Conservation (phyloP, 192 early-diverging fungal species). For the Entomortierella parvispora region DNA sequence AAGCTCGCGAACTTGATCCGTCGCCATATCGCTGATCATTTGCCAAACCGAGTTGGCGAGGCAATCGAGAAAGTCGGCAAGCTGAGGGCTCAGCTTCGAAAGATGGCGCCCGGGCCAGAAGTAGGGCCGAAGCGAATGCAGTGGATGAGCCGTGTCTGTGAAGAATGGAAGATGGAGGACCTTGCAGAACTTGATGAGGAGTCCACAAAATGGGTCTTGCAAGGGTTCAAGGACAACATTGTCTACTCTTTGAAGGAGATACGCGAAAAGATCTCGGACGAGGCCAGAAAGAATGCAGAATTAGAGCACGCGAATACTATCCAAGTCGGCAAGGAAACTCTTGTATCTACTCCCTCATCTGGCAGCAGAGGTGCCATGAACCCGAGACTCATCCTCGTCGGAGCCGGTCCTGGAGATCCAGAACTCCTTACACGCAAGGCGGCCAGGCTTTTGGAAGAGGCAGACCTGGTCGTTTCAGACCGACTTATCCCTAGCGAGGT, state of each 20-base stretch:
- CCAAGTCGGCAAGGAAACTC: not conserved
- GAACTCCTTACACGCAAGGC: slow-evolving; percentile 83
- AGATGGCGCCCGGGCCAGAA: slow-evolving; percentile 69
- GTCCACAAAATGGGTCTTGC: slow-evolving; percentile 65
- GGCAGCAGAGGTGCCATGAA: not conserved
- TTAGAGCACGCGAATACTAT: not conserved
- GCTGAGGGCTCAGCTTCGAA: slow-evolving; percentile 70
- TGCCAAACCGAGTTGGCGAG: slow-evolving; percentile 69
- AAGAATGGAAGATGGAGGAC: slow-evolving; percentile 83
- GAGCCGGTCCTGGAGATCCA: slow-evolving; percentile 87
- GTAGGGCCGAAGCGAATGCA: slow-evolving; percentile 80
- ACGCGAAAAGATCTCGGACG: slow-evolving; percentile 5
- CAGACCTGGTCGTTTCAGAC: slow-evolving; percentile 89
- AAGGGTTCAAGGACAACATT: slow-evolving; percentile 65
- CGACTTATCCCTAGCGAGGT: slow-evolving; percentile 73
- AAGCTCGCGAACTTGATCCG: slow-evolving; percentile 87
- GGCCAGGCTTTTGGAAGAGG: slow-evolving; percentile 63
- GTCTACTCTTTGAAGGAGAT: slow-evolving; percentile 42
- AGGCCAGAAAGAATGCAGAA: not conserved
- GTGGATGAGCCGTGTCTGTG: slow-evolving; percentile 87
- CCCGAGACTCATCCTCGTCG: slow-evolving; percentile 72
- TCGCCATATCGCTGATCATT: slow-evolving; percentile 66
- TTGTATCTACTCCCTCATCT: not conserved
- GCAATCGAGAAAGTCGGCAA: slow-evolving; percentile 79
- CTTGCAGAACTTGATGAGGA: slow-evolving; percentile 74